phyloP scores from a whole-genome alignment of 768 basidiomycete species.

The Trametes meyenii region DNA sequence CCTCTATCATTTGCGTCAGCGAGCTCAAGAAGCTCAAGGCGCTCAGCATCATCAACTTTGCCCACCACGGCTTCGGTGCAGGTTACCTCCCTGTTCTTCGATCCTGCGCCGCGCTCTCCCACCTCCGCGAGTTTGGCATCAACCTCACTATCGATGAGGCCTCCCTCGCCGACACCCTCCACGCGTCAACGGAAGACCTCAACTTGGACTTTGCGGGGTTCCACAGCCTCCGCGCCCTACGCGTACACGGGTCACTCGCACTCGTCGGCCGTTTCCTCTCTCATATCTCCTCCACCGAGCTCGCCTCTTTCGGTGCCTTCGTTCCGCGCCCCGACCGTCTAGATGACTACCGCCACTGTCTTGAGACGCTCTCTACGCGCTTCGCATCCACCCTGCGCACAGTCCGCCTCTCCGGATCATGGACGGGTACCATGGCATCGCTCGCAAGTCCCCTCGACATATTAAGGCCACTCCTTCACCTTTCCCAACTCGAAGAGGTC shows the following conservation, averaged over 20 bases:
- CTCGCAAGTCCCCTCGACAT: slow-evolving; percentile 6
- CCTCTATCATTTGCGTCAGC: background rate
- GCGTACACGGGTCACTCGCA: slow-evolving; percentile 12
- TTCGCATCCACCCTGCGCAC: slow-evolving; percentile 2
- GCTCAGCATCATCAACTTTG: slow-evolving; percentile 8
- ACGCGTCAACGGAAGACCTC: background rate
- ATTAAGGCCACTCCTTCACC: slow-evolving; percentile 5
- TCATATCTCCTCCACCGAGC: slow-evolving; percentile 11
- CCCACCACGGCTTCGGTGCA: slow-evolving; percentile 2
- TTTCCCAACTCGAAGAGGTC: slow-evolving; percentile 9
- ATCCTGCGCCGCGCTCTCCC: slow-evolving; percentile 5
- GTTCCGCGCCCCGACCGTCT: slow-evolving; percentile 6
- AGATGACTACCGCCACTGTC: slow-evolving; percentile 2
- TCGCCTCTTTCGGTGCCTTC: slow-evolving; percentile 6
- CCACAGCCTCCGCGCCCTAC: slow-evolving; percentile 6
- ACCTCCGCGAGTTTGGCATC: slow-evolving; percentile 9
- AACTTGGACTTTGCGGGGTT: background rate
- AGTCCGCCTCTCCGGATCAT: slow-evolving; percentile 6
- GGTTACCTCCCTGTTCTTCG: slow-evolving; percentile 1
- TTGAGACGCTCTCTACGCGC: slow-evolving; percentile 1
- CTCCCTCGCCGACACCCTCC: background rate
- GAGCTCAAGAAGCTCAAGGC: slow-evolving; percentile 1
- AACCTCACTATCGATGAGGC: background rate
- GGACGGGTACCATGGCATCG: slow-evolving; percentile 6
- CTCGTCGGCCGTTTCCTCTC: slow-evolving; percentile 8